A percentile compares a stretch with the other conserved stretches of the same genome.
Evolutionary conservation across 1,284 basidiomycete genomes (phyloP).

Genomic region (Flammula alnicola): DNA sequence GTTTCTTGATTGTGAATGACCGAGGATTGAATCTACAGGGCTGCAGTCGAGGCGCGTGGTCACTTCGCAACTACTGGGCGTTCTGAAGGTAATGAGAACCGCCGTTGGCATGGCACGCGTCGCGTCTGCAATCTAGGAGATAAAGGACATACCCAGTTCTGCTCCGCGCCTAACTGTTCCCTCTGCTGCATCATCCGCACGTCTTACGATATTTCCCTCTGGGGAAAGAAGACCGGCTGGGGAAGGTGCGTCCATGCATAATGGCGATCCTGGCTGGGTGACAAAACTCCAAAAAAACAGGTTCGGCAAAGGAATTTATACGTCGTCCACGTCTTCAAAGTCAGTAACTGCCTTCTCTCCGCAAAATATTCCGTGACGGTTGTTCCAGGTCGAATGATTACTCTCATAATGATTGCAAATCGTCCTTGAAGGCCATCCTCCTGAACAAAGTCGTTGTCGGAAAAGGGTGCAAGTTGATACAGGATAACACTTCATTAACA

Average conservation of each 20-base stretch:
- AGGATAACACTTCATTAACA: slow-evolving; percentile 54
- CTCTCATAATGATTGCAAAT: slow-evolving; percentile 55
- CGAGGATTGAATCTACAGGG: slow-evolving; percentile 18
- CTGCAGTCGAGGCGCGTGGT: slow-evolving; percentile 58
- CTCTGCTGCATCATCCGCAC: slow-evolving; percentile 62
- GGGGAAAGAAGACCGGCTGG: slow-evolving; percentile 69
- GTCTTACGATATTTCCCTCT: slow-evolving; percentile 63
- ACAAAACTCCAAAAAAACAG: too few species aligned
- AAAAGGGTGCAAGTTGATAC: slow-evolving; percentile 64
- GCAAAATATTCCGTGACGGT: not conserved
- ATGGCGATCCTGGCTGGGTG: slow-evolving; percentile 5
- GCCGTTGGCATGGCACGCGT: slow-evolving; percentile 61
- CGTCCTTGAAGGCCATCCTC: slow-evolving; percentile 60
- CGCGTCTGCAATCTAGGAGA: slow-evolving; percentile 68
- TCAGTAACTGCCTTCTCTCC: slow-evolving; percentile 30
- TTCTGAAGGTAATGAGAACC: slow-evolving; percentile 64
- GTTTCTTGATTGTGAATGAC: not conserved
- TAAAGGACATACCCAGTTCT: slow-evolving; percentile 57
- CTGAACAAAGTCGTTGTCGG: slow-evolving; percentile 74
- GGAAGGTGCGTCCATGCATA: slow-evolving; percentile 49
- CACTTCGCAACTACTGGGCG: slow-evolving; percentile 56
- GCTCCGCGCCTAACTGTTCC: slow-evolving; percentile 56
- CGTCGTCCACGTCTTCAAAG: slow-evolving; percentile 66
- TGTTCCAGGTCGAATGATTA: slow-evolving; percentile 63
- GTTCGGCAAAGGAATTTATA: slow-evolving; percentile 66